Base-by-base conservation (phyloP, 441 rosid species). In the Arabidopsis hybrid region DNA sequence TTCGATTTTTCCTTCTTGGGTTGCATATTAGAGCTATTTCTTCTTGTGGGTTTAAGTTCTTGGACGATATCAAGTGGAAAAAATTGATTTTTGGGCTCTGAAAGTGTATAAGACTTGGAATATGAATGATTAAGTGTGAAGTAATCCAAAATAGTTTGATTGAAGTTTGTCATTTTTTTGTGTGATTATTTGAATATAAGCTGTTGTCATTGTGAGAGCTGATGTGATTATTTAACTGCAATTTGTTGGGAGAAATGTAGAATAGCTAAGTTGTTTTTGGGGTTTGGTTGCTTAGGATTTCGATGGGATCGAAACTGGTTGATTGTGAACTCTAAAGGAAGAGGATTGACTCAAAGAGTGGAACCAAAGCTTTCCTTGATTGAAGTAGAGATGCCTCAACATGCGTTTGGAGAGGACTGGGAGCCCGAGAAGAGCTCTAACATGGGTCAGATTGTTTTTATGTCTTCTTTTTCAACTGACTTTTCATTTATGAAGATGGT, bases 301-400 rank as follows among this genome's bases (percentile, higher is more conserved):
- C 83, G 82, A 55, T 91, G 96, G 98, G 98, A 94, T 76, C 76
- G 98, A 35, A 89, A 94, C 43, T 91, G 98, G 98, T 60, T 90
- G 38, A 71, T 90, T 68, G 91, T 91, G 63, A 88, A 94, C 73
- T 60, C 74, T 50, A 87, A 78, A 84, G 93, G 98, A 60, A 78
- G 92, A 79, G 96, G 92, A 66, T 85, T 81, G 72, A 91, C 97
- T 51, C 97, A 91, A 74, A 91, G 98, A 86, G 86, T 79, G 38
- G 95, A 93, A 72, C 95, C 98, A 40, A 91, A 87, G 85, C 98
- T 93, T 71, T 84, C 96, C 43, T 78, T 91, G 74, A 90, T 93
- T 29, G 79, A 81, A 72, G 79, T 84, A 3, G 78, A 85, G 72
- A 82, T 93, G 51, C 96, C 97, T 17, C 26, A 63, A 3, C 89